A percentile compares a stretch with the other conserved stretches of the same genome.
Evolutionary conservation across 176 grass and related monocot genomes (phyloP).

Genomic region (Phyllostachys edulis): DNA sequence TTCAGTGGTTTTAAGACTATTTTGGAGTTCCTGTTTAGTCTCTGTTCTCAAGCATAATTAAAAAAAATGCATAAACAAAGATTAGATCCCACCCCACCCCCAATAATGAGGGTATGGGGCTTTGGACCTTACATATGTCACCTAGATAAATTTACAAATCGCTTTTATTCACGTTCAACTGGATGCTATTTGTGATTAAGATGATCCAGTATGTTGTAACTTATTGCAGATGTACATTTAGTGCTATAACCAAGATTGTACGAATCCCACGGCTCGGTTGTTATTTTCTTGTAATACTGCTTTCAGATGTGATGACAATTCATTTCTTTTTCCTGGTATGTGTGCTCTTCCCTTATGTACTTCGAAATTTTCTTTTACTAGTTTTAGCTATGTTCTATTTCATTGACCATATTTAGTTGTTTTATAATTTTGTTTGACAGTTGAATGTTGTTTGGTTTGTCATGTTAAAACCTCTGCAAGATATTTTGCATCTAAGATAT

Average conservation of each 20-base stretch:
- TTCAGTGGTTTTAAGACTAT: conserved; percentile 21
- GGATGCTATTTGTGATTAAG: conserved; percentile 14
- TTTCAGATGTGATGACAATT: conserved; percentile 97
- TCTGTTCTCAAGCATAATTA: neutral
- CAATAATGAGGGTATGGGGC: neutral
- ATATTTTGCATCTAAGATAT: neutral
- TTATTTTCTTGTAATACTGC: conserved; percentile 94
- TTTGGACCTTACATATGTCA: neutral
- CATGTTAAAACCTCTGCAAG: neutral
- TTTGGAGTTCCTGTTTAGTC: neutral
- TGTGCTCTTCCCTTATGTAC: conserved; percentile 27
- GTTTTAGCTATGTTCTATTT: neutral
- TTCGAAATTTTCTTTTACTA: neutral
- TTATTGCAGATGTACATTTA: conserved; percentile 89
- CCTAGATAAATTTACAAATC: neutral
- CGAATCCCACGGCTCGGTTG: conserved; percentile 72
- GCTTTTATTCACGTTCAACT: neutral
- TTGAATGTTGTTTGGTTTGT: neutral
- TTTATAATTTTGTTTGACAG: conserved; percentile 1
- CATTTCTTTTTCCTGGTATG: conserved; percentile 99
- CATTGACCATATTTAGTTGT: neutral
- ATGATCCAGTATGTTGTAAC: conserved; percentile 25
- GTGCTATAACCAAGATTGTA: conserved; percentile 81
- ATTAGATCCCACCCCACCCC: too few species aligned
- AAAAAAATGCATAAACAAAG: neutral